Evolutionary conservation across 2,329 filamentous ascomycete species (phyloP).

Genomic region (Seiridium unicorne): DNA sequence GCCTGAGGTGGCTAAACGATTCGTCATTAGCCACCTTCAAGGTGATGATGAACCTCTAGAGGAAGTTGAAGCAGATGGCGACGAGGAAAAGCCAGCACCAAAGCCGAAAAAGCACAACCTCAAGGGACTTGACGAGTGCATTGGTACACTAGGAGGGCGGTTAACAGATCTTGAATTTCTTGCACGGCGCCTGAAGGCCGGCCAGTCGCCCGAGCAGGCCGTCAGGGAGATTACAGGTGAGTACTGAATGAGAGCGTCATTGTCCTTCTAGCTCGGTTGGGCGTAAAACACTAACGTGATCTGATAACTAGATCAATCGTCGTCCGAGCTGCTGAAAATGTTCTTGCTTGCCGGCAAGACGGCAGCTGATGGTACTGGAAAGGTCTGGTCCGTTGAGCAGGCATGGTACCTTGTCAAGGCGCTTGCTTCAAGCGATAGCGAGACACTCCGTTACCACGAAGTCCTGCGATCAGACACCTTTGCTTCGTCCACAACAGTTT

Average conservation of each 20-base stretch:
- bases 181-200: constrained; percentile 82
- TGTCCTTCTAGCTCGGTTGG: no score
- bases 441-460: constrained; percentile 77
- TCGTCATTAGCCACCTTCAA: constrained; percentile 80
- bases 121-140: constrained; percentile 74
- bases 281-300: not conserved
- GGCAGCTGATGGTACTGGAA: constrained; percentile 42
- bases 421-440: constrained; percentile 62
- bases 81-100: constrained; percentile 18
- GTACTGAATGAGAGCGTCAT: not conserved
- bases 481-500: constrained; percentile 51
- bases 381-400: constrained; percentile 78
- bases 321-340: constrained; percentile 90
- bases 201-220: constrained; percentile 78
- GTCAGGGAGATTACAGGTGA: constrained; percentile 67
- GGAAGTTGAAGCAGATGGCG: constrained; percentile 27
- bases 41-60: constrained; percentile 34
- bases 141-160: constrained; percentile 80
- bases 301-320: constrained; percentile 68
- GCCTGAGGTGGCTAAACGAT: constrained; percentile 82
- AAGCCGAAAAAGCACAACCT: constrained; percentile 45
- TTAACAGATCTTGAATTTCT: constrained; percentile 96
- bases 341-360: constrained; percentile 70
- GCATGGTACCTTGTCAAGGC: constrained; percentile 86
- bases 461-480: constrained; percentile 77